Evolutionary conservation across 768 basidiomycete species (phyloP), one percentile per base, ranked within the genome.

Genomic region (Tylopilus intermedius): DNA sequence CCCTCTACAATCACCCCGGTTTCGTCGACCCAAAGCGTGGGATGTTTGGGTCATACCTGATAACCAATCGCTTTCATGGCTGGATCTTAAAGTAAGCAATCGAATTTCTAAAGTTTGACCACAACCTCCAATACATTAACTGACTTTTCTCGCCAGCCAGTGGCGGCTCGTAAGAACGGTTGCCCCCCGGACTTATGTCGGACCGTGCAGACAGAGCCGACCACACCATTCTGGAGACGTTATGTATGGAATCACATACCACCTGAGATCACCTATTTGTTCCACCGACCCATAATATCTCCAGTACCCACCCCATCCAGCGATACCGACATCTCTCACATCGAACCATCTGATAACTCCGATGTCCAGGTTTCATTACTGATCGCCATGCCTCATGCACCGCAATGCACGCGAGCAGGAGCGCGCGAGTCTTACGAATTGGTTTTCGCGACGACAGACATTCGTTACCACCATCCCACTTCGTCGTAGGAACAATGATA

Each of bases 201-300:
- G 41, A 48, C 21, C 21, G 5, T 24, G 14, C 59, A 53, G 32
- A 39, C 45, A 21, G 49, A 41, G 18, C 65, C 39, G 18, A 43
- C 32, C 14, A 18, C 41, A n/a, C 22, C 58, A 4, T 62, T 56
- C 37, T 67, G 69, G 67, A 62, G 53, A 47, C 59, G 41, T 44
- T 51, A 47, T 29, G 9, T 67, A 41, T 11, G 49, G 15, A 3
- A 47, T 42, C 40, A 39, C 13, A 18, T 64, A 13, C 69, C 68
- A 0, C 67, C 43, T 5, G 68, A 69, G 48, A 58, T 69, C 49
- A 49, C 44, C 2, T 66, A 69, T 48, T 51, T 71, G 41, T 69
- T 71, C 51, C 49, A 30, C n/a, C 53, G 2, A 6, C 65, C 67
- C 5, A 43, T 55, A 15, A 43, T 55, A 21, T 47, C 60, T 9